Conservation (phyloP, 2,329 filamentous ascomycete species). For the Nemania sp. region DNA sequence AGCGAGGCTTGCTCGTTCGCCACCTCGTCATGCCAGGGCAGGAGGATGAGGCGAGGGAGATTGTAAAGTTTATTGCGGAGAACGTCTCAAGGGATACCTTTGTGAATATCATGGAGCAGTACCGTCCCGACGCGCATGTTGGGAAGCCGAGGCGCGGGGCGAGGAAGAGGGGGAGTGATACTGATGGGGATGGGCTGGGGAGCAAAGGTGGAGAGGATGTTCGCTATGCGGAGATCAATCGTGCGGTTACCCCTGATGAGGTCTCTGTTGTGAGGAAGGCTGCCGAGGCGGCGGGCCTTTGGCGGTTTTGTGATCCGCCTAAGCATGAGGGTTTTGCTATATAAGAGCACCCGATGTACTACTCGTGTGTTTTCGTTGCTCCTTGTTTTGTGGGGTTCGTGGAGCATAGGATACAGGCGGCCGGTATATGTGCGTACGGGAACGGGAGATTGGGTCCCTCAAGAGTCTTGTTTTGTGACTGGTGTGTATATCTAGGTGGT, state of each 20-base stretch:
- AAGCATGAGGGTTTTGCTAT: slow-evolving; percentile 65
- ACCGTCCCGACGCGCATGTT: slow-evolving; percentile 83
- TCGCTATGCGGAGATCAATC: slow-evolving; percentile 82
- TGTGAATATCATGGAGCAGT: slow-evolving; percentile 91
- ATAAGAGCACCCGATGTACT: slow-evolving; percentile 40
- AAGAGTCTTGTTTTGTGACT: no score
- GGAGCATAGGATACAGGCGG: no score
- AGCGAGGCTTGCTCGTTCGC: slow-evolving; percentile 78
- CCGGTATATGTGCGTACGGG: no score
- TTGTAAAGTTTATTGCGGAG: slow-evolving; percentile 80
- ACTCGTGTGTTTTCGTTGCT: neutral
- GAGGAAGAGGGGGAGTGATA: slow-evolving; percentile 8
- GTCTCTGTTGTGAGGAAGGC: slow-evolving; percentile 74
- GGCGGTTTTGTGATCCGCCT: slow-evolving; percentile 79
- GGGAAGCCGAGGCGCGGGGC: slow-evolving; percentile 70
- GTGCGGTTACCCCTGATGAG: slow-evolving; percentile 74
- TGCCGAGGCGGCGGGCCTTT: slow-evolving; percentile 78
- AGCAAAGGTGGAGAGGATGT: slow-evolving; percentile 58
- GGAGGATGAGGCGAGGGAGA: slow-evolving; percentile 77
- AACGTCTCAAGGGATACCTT: slow-evolving; percentile 81
- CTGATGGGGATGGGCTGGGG: slow-evolving; percentile 43
- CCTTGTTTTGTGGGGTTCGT: no score
- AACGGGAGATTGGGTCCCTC: no score
- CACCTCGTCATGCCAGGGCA: slow-evolving; percentile 89
- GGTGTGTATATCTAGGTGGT: neutral